Conservation (phyloP, 2,329 filamentous ascomycete genomes). For the Fusarium nematophilum region DNA sequence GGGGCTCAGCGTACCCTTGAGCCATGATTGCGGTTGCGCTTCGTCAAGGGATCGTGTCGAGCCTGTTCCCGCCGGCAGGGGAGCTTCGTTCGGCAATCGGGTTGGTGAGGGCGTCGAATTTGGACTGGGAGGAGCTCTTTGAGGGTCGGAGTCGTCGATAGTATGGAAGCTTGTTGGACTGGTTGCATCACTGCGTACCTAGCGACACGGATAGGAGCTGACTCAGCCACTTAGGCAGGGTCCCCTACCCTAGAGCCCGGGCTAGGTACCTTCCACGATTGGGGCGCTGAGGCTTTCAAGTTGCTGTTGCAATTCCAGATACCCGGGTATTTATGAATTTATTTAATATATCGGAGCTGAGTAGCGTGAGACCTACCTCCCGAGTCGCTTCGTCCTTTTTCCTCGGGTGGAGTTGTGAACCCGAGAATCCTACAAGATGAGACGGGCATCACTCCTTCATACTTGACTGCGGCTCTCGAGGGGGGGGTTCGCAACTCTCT, state of each 20-base stretch:
- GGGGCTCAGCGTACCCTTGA: constrained; percentile 37
- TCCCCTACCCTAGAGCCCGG: constrained; percentile 19
- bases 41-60: background rate
- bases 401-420: too few relatives aligned
- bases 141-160: constrained; percentile 19
- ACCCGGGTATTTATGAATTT: too few relatives aligned
- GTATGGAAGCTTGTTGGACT: constrained; percentile 33
- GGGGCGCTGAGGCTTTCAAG: background rate
- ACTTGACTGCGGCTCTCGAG: too few relatives aligned
- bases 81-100: constrained; percentile 8
- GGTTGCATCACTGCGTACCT: constrained; percentile 40
- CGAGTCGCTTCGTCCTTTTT: too few relatives aligned
- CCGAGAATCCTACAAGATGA: too few relatives aligned
- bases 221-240: constrained; percentile 22
- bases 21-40: constrained; percentile 39
- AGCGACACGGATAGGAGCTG: constrained; percentile 22
- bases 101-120: constrained; percentile 5
- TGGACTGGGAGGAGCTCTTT: constrained; percentile 10
- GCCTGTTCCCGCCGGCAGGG: constrained; percentile 40
- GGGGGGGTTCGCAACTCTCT: too few relatives aligned
- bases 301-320: background rate
- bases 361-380: too few relatives aligned
- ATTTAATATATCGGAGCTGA: too few relatives aligned
- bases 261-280: background rate
- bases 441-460: too few relatives aligned